Conservation (phyloP, 441 rosid genomes). For the Cnidoscolus chayamansa region DNA sequence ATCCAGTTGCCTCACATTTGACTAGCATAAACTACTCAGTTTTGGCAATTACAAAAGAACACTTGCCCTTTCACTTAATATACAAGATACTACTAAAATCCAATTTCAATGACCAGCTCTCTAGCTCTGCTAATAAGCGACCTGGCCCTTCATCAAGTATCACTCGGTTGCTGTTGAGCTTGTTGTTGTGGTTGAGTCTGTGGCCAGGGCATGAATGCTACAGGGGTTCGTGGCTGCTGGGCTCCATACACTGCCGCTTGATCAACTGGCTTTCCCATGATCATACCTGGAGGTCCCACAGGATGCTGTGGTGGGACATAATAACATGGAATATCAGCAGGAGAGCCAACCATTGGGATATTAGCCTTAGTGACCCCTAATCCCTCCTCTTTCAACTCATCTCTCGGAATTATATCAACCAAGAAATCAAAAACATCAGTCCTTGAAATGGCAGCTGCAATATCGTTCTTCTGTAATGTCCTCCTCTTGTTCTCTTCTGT, state of each 20-base stretch:
- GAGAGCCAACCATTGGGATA: constrained; percentile 59
- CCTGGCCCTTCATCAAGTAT: constrained; percentile 22
- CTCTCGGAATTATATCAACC: constrained; percentile 83
- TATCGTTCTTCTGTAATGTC: constrained; percentile 84
- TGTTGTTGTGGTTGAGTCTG: constrained; percentile 50
- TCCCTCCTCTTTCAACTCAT: constrained; percentile 82
- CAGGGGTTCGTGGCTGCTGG: constrained; percentile 48
- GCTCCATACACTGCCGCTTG: constrained; percentile 41
- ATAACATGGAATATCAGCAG: constrained; percentile 58
- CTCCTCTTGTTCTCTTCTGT: constrained; percentile 90
- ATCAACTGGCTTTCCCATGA: constrained; percentile 60
- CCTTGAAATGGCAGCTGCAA: constrained; percentile 84
- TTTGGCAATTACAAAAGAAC: constrained; percentile 7
- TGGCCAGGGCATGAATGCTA: constrained; percentile 58
- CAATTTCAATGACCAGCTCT: constrained; percentile 11
- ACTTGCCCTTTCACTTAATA: constrained; percentile 10
- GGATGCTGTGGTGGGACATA: constrained; percentile 57
- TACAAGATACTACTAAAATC: constrained; percentile 7
- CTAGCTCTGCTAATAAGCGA: not conserved
- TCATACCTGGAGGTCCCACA: constrained; percentile 49
- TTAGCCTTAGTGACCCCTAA: constrained; percentile 71
- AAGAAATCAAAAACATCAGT: constrained; percentile 86
- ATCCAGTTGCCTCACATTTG: constrained; percentile 14
- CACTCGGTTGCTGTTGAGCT: constrained; percentile 41
- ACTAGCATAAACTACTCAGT: constrained; percentile 18